Conservation (phyloP, 257 asterid species). For the Solanum rostratum region DNA sequence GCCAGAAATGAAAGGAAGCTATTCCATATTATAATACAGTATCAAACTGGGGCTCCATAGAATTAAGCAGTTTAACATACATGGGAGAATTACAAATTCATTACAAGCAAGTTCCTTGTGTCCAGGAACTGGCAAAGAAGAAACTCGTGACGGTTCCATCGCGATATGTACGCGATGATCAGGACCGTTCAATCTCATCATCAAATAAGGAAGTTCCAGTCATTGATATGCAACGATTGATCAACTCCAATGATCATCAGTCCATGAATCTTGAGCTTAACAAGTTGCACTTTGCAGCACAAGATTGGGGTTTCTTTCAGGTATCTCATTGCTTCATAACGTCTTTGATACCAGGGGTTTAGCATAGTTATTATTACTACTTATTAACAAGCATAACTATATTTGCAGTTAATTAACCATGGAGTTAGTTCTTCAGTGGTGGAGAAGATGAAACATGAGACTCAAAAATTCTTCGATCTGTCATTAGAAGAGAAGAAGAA, state of each 20-base stretch:
- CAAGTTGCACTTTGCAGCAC: constrained; percentile 31
- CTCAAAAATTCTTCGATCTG: not conserved
- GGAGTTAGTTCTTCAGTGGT: not conserved
- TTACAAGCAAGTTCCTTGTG: constrained; percentile 42
- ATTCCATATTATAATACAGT: too few relatives aligned
- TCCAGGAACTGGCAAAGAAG: constrained; percentile 43
- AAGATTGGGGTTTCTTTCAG: constrained; percentile 59
- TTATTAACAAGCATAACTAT: not conserved
- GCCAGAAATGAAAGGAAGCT: too few relatives aligned
- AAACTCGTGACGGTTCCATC: constrained; percentile 19
- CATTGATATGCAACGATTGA: constrained; percentile 23
- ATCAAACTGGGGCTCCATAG: too few relatives aligned
- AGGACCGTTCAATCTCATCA: constrained; percentile 7
- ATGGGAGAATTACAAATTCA: constrained; percentile 10
- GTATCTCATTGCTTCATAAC: not conserved
- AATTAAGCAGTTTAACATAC: too few relatives aligned
- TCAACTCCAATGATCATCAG: not conserved
- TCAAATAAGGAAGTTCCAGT: constrained; percentile 23
- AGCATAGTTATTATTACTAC: too few relatives aligned
- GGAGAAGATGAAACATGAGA: not conserved
- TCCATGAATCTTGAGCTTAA: constrained; percentile 26
- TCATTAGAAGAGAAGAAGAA: not conserved
- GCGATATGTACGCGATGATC: constrained; percentile 31
- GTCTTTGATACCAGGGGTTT: too few relatives aligned
- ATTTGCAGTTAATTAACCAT: not conserved